Base-by-base conservation (phyloP, 2,329 filamentous ascomycete genomes). In the Setomelanomma holmii region DNA sequence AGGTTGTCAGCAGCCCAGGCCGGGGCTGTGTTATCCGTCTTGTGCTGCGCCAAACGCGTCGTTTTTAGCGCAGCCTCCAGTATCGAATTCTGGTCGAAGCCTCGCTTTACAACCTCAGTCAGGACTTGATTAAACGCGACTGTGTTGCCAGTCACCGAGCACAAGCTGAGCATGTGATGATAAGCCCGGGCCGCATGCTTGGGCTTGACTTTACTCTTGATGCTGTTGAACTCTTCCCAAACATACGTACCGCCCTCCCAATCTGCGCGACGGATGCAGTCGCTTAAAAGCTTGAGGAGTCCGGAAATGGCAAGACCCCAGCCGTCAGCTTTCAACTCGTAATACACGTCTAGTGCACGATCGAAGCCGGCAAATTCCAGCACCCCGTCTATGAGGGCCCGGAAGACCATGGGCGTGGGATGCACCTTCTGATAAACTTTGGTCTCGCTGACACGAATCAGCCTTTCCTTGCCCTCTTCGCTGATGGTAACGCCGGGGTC, bases 351-450 rank as follows among this genome's bases (percentile, higher is more conserved):
- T 7, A 80, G 56, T 10, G 78, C 74, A 10, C 74, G 68, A 3
- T 79, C 75, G 40, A 80, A 77, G 12, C 78, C 78, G 21, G 72
- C 69, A 53, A 81, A 81, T 42, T 74, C 70, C 33, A 80, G 59
- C 2, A 77, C 70, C 14, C 79, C 79, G 41, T 61, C 59, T 30
- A 80, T 73, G 14, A 81, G 55, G 2, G 73, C 66, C 11, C 66
- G 64, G 53, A 79, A 77, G 0, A 81, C 78, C 53, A 75, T 69
- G 4, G 79, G 78, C 1, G 74, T 79, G 1, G 78, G 74, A 44
- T 75, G 66, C 5, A 78, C 72, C 19, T 78, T 75, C 49, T 80
- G 79, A n/a, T 76, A 71, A 14, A 79, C 55, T 46, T 73, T 71
- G 2, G 49, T 48, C 11, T 61, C 51, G 41, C 45, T 61, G 4